Percentiles rank a stretch among this genome's conserved stretches.
Conservation (phyloP, 805 yeast species). For the Candida fluviatilis region DNA sequence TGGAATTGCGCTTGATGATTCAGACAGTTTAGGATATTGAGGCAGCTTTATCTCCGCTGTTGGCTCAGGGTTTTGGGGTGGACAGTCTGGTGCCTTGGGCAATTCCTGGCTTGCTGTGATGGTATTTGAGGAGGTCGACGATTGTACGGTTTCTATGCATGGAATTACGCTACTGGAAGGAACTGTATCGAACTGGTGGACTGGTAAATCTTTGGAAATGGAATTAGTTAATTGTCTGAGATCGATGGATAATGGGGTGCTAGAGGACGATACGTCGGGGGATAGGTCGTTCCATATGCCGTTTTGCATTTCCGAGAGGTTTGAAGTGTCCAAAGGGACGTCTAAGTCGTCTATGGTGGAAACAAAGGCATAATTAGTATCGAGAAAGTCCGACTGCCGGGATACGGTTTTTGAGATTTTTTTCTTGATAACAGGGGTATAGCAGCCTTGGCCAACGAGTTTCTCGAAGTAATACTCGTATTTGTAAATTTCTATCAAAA, state of each 20-base stretch:
- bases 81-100: too few relatives aligned
- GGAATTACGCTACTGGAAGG: not conserved
- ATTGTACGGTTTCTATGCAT: not conserved
- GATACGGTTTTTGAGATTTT: constrained; percentile 4
- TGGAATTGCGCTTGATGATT: too few relatives aligned
- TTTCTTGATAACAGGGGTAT: constrained; percentile 1
- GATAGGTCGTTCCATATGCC: not conserved
- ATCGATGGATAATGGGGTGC: not conserved
- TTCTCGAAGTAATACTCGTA: constrained; percentile 42
- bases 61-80: too few relatives aligned
- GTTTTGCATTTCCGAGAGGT: not conserved
- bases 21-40: too few relatives aligned
- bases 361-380: constrained; percentile 18
- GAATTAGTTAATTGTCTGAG: not conserved
- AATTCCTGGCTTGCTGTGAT: too few relatives aligned
- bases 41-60: too few relatives aligned
- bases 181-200: not conserved
- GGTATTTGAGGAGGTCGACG: not conserved
- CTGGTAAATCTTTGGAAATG: not conserved
- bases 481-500: constrained; percentile 42
- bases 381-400: constrained; percentile 20
- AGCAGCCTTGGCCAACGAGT: not conserved
- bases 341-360: constrained; percentile 23
- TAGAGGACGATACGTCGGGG: not conserved
- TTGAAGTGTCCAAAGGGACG: not conserved